A percentile compares a stretch with the other conserved stretches of the same genome.
Evolutionary conservation across 257 asterid species (phyloP).

Genomic region (Solanum peruvianum): DNA sequence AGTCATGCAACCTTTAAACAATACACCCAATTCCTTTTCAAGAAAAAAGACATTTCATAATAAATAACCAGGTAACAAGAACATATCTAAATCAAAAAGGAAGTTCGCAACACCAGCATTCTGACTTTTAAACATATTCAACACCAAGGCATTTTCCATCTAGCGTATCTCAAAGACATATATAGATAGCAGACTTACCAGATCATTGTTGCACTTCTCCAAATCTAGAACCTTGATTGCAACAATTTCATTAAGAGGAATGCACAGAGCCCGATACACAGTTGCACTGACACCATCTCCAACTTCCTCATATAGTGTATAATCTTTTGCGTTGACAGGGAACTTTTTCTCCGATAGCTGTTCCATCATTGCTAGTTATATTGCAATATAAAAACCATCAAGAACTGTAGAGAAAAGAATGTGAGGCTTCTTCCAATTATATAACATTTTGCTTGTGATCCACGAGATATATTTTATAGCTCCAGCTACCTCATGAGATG

Average conservation of each 20-base stretch:
- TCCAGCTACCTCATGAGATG: slow-evolving; percentile 9
- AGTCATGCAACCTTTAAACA: not conserved
- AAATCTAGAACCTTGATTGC: slow-evolving; percentile 99
- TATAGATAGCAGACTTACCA: slow-evolving; percentile 40
- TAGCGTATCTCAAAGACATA: not conserved
- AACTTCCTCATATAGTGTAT: slow-evolving; percentile 70
- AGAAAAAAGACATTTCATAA: not conserved
- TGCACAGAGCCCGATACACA: slow-evolving; percentile 75
- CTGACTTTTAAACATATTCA: not conserved
- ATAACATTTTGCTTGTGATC: slow-evolving; percentile 18
- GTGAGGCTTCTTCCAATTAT: slow-evolving; percentile 15
- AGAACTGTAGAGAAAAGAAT: slow-evolving; percentile 5
- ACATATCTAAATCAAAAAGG: not conserved
- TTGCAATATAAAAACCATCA: slow-evolving; percentile 5
- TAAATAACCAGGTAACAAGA: not conserved
- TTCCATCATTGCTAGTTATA: slow-evolving; percentile 40
- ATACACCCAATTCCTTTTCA: not conserved
- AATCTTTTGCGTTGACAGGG: slow-evolving; percentile 68
- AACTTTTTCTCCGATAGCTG: slow-evolving; percentile 40
- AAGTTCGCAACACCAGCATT: not conserved
- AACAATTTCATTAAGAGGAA: slow-evolving; percentile 67
- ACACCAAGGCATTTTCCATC: not conserved
- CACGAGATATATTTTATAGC: slow-evolving; percentile 5
- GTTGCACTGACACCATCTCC: slow-evolving; percentile 99
- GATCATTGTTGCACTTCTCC: slow-evolving; percentile 91